Conservation (phyloP, 2,329 filamentous ascomycete species). For the Plenodomus tracheiphilus region DNA sequence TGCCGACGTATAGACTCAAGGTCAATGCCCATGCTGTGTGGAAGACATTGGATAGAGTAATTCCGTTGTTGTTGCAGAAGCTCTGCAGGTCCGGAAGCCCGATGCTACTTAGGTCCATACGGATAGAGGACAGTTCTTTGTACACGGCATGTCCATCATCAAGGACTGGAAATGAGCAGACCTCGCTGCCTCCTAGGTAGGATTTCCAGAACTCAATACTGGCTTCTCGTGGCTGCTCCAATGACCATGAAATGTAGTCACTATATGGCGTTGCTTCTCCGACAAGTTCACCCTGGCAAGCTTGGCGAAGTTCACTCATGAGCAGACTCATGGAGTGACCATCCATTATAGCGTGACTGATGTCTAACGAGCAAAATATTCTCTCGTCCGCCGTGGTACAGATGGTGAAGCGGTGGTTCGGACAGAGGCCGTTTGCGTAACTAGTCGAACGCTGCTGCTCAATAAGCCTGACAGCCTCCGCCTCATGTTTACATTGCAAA, state of each 20-base stretch:
- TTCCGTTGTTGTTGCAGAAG: constrained; percentile 48
- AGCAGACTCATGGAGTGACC: constrained; percentile 40
- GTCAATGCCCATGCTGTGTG: constrained; percentile 48
- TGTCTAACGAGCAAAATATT: constrained; percentile 37
- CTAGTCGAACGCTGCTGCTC: constrained; percentile 25
- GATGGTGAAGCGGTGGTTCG: constrained; percentile 40
- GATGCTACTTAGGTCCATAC: constrained; percentile 32
- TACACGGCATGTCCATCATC: constrained; percentile 24
- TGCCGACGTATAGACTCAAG: constrained; percentile 44
- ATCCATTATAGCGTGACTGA: constrained; percentile 43
- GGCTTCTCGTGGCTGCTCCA: constrained; percentile 25
- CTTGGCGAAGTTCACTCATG: constrained; percentile 30
- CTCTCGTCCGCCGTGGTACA: constrained; percentile 25
- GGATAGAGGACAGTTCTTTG: constrained; percentile 30
- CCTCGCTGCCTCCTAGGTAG: constrained; percentile 34
- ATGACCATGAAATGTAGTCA: constrained; percentile 37
- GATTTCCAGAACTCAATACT: constrained; percentile 39
- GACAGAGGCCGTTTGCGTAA: constrained; percentile 28
- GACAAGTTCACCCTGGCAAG: constrained; percentile 27
- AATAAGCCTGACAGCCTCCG: constrained; percentile 24
- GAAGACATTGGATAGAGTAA: constrained; percentile 55
- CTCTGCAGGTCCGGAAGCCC: constrained; percentile 31
- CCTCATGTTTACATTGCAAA: constrained; percentile 22
- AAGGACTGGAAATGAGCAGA: constrained; percentile 38
- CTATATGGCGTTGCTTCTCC: constrained; percentile 35